Evolutionary conservation across 441 rosid genomes (phyloP).

Genomic region (Bocquillonia castaneifolia): DNA sequence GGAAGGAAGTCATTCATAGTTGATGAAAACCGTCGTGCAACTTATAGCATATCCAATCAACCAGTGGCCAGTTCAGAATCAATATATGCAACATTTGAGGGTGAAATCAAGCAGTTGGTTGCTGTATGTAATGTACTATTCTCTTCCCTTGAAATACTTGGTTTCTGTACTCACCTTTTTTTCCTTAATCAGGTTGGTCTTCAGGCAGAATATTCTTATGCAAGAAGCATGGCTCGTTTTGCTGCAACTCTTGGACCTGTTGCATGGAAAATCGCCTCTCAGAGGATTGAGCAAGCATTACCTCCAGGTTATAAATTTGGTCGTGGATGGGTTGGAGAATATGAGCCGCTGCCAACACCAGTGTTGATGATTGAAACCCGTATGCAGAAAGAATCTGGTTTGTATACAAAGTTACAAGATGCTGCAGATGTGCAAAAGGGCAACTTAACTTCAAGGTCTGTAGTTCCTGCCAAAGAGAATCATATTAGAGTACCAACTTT

Average conservation of each 20-base stretch:
- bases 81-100: conserved; percentile 75
- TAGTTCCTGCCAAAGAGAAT: conserved; percentile 32
- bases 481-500: conserved; percentile 22
- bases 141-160: conserved; percentile 1
- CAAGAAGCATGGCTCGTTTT: conserved; percentile 93
- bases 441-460: conserved; percentile 30
- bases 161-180: conserved; percentile 9
- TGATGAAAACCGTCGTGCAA: conserved; percentile 74
- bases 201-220: conserved; percentile 79
- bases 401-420: conserved; percentile 33
- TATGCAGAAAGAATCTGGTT: conserved; percentile 37
- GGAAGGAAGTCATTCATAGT: conserved; percentile 47
- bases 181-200: conserved; percentile 68
- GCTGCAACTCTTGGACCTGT: conserved; percentile 84
- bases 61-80: conserved; percentile 53
- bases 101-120: conserved; percentile 82
- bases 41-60: conserved; percentile 53
- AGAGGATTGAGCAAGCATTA: conserved; percentile 71
- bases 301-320: conserved; percentile 87
- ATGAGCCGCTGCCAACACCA: conserved; percentile 83
- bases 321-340: conserved; percentile 97
- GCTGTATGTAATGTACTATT: conserved; percentile 51
- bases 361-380: conserved; percentile 53
- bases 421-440: conserved; percentile 31
- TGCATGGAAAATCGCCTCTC: conserved; percentile 80